phyloP scores from a whole-genome alignment of 352 stramenopile species.

The Phytophthora capsici region DNA sequence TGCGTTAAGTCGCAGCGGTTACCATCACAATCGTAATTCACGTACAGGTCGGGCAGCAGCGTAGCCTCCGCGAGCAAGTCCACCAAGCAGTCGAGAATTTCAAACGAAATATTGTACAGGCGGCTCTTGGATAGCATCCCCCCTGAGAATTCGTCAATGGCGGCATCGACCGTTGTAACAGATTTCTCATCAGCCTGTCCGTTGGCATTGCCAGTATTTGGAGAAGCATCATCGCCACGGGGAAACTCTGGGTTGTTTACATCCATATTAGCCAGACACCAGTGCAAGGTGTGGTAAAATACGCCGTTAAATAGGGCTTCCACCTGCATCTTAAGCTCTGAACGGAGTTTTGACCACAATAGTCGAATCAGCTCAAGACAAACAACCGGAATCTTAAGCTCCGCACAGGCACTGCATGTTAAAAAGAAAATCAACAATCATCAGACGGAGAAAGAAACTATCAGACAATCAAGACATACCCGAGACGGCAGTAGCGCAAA shows the following conservation, averaged over 20 bases:
- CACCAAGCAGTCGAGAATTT: conserved; percentile 92
- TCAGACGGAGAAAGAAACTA: conserved; percentile 10
- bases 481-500: conserved; percentile 73
- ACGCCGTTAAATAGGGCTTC: conserved; percentile 78
- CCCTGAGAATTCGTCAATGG: conserved; percentile 70
- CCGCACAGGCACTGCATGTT: conserved; percentile 47
- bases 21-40: conserved; percentile 99
- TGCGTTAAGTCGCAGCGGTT: conserved; percentile 91
- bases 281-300: conserved; percentile 75
- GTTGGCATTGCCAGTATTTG: neutral
- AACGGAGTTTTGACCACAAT: conserved; percentile 79
- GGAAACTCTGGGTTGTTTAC: conserved; percentile 67
- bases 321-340: conserved; percentile 81
- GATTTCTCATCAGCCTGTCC: conserved; percentile 21
- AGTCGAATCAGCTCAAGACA: conserved; percentile 71
- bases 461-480: conserved; percentile 37
- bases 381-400: conserved; percentile 62
- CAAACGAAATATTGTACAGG: conserved; percentile 70
- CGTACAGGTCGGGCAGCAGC: conserved; percentile 97
- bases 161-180: conserved; percentile 48
- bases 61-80: conserved; percentile 96
- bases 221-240: conserved; percentile 37
- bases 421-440: conserved; percentile 3
- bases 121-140: conserved; percentile 55
- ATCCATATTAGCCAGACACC: conserved; percentile 70